These are phyloP conservation scores for Gnetum montanum DNA, from an alignment of 75 land plant genomes.

Conservation along the genomic window DNA sequence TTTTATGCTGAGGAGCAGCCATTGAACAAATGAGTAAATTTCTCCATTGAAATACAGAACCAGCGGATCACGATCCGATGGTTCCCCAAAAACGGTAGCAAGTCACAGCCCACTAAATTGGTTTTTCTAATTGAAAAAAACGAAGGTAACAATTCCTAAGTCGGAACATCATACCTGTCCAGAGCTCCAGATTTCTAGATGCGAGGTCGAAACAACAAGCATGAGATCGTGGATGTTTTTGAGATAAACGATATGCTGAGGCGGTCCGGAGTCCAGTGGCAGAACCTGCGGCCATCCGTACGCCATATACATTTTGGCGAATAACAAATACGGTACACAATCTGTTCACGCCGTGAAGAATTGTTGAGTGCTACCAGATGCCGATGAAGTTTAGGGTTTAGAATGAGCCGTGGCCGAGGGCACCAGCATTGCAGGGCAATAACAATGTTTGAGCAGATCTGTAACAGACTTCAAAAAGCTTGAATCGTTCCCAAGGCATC, in stretches of 20 bases:
- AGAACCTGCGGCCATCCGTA: slow-evolving; percentile 98
- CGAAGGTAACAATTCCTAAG: background rate
- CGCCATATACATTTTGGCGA: slow-evolving; percentile 67
- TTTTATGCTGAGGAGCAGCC: slow-evolving; percentile 75
- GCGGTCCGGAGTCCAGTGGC: slow-evolving; percentile 44
- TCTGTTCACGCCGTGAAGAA: too few relatives aligned
- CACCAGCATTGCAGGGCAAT: too few relatives aligned
- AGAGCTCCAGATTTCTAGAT: slow-evolving; percentile 82
- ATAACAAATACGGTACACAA: too few relatives aligned
- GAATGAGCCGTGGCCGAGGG: too few relatives aligned
- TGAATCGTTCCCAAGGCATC: too few relatives aligned
- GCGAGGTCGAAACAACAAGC: slow-evolving; percentile 67
- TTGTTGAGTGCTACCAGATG: too few relatives aligned
- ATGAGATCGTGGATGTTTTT: slow-evolving; percentile 41
- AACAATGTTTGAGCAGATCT: too few relatives aligned
- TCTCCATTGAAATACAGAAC: too few relatives aligned
- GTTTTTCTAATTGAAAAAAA: background rate
- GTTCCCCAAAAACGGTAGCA: background rate
- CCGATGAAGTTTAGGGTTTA: too few relatives aligned
- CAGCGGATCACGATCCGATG: background rate
- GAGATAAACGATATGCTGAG: slow-evolving; percentile 51
- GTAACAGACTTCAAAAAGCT: too few relatives aligned
- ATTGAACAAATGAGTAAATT: background rate
- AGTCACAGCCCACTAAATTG: background rate
- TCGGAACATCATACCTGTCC: slow-evolving; percentile 44